phyloP scores from a whole-genome alignment of 768 basidiomycete species.

The Hypsizygus marmoreus region DNA sequence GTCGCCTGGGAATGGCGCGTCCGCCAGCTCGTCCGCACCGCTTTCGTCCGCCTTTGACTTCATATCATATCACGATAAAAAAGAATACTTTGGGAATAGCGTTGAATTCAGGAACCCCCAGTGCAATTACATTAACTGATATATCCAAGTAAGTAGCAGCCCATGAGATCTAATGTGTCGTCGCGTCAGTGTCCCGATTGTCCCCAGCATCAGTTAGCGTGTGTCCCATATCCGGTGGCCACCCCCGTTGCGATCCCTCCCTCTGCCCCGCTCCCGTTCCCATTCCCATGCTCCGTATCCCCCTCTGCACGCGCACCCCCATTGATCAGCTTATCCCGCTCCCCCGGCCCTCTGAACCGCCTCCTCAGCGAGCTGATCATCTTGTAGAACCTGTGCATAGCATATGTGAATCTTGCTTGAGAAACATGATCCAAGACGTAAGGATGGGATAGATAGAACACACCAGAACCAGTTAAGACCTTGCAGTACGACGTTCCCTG shows the following conservation, averaged over 20 bases:
- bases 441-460: slow-evolving; percentile 18
- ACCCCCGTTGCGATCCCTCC: no score
- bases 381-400: slow-evolving; percentile 61
- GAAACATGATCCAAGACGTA: background rate
- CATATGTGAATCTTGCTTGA: slow-evolving; percentile 1
- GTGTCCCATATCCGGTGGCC: slow-evolving; percentile 6
- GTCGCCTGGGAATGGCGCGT: slow-evolving; percentile 80
- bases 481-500: slow-evolving; percentile 68
- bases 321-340: slow-evolving; percentile 11
- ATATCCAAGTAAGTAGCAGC: background rate
- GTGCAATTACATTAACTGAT: background rate
- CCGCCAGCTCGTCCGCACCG: slow-evolving; percentile 53
- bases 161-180: no score
- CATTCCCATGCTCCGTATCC: slow-evolving; percentile 4
- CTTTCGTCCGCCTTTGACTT: slow-evolving; percentile 37
- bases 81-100: background rate
- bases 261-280: no score
- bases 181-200: no score
- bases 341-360: slow-evolving; percentile 46
- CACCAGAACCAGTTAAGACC: slow-evolving; percentile 81
- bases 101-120: background rate
- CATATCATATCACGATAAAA: slow-evolving; percentile 1
- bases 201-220: no score
- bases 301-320: slow-evolving; percentile 13
- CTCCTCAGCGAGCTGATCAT: slow-evolving; percentile 70